Base-by-base conservation (phyloP, 2,329 filamentous ascomycete genomes). In the Waltergamsia citrina region DNA sequence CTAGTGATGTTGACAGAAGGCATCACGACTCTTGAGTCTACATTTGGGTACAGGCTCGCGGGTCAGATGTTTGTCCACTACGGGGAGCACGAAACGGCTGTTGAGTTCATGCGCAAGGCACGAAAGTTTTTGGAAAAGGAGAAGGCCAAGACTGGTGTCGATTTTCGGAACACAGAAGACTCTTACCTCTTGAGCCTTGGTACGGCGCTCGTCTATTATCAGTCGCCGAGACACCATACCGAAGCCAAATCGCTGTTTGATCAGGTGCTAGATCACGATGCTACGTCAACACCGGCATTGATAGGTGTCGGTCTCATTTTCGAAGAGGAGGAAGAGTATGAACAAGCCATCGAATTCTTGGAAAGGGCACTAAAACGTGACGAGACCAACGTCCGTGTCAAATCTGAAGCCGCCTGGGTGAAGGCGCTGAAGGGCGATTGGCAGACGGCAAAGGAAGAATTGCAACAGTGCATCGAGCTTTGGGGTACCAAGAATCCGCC, bases 281-380 rank as follows among this genome's bases (percentile, higher is more conserved):
- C 78, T 3, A 75, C 74, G 3, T 88, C 83, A 1, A 93, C 87
- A 1, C 63, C 78, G 20, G 88, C 88, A 3, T 65, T 98, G 40
- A 84, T 96, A 29, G 92, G 92, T 1, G 77, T 95, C 22, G 93
- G 92, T 2, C 60, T 96, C 17, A 90, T 98, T 26, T 81, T 88
- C 30, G 87, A 95, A 55, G 92, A 96, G 47, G 87, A 94, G 43
- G 82, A 94, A 48, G 83, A 96, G 41, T 95, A 85, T 47, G 67
- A 74, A 30, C 71, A 85, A 47, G 92, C 93, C 0, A 77, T 88
- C 25, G 73, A 81, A 19, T 95, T 94, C 48, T 62, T 98, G 10
- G 71, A 71, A 25, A 74, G 85, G 41, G 92, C 92, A 2, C 55
- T 93, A 18, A 54, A 78, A 42, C 74, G 83, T 17, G 85, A 94